Evolutionary conservation across 2,329 filamentous ascomycete species (phyloP).

Genomic region (Thermoascus crustaceus): DNA sequence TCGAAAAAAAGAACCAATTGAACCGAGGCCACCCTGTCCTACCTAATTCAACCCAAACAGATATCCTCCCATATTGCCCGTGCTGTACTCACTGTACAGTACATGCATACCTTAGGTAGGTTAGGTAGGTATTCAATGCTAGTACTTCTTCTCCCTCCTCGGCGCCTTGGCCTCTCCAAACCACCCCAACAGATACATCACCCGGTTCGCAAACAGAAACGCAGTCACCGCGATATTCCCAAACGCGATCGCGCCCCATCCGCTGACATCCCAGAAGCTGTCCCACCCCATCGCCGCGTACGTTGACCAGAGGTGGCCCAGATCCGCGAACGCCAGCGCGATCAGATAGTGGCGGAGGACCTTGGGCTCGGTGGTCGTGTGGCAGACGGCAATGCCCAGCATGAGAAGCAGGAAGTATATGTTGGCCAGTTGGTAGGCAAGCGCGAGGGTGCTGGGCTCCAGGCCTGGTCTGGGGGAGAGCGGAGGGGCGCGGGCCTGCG

Average conservation of each 20-base stretch:
- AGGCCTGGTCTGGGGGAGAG: too few relatives aligned
- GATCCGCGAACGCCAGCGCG: slow-evolving; percentile 56
- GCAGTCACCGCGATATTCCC: slow-evolving; percentile 62
- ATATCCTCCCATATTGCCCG: too few relatives aligned
- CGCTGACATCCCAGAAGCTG: slow-evolving; percentile 43
- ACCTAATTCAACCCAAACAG: too few relatives aligned
- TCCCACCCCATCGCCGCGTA: slow-evolving; percentile 51
- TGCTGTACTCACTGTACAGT: too few relatives aligned
- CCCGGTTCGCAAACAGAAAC: slow-evolving; percentile 50
- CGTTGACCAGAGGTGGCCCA: slow-evolving; percentile 59
- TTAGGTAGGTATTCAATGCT: background rate
- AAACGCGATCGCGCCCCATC: slow-evolving; percentile 65
- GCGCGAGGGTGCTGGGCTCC: slow-evolving; percentile 42
- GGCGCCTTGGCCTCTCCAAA: slow-evolving; percentile 43
- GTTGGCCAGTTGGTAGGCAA: slow-evolving; percentile 62
- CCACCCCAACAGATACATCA: slow-evolving; percentile 50
- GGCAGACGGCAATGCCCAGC: slow-evolving; percentile 55
- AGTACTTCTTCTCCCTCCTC: slow-evolving; percentile 15
- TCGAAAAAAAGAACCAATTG: slow-evolving; percentile 3
- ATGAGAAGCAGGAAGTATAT: slow-evolving; percentile 59
- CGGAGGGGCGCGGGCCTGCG: slow-evolving; percentile 23
- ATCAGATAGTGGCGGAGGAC: slow-evolving; percentile 61
- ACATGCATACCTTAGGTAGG: too few relatives aligned
- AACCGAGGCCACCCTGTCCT: too few relatives aligned
- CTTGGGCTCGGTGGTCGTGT: slow-evolving; percentile 55